These are phyloP conservation scores for Ceratobasidium sp. DNA, from an alignment of 1,284 basidiomycete species.

Conservation along the genomic window DNA sequence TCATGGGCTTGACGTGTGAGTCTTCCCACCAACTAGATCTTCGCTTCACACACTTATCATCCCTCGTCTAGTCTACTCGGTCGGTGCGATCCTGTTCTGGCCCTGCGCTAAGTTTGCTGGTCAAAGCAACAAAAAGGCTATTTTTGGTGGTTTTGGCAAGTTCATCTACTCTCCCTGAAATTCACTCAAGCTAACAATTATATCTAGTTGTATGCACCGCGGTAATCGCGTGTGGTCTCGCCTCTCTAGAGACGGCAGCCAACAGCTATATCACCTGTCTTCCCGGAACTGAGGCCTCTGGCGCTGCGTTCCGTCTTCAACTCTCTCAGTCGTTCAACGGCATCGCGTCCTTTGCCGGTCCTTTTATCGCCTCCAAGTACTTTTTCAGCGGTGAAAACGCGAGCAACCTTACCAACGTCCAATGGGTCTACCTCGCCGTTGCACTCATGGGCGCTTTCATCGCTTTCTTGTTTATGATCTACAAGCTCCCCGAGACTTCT, in stretches of 20 bases:
- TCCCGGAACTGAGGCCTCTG: constrained; percentile 69
- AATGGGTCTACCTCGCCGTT: constrained; percentile 66
- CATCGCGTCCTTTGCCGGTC: constrained; percentile 81
- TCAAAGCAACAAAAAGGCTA: constrained; percentile 55
- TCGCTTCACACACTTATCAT: constrained; percentile 72
- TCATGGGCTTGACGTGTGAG: constrained; percentile 46
- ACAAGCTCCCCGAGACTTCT: constrained; percentile 64
- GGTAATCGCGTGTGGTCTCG: constrained; percentile 75
- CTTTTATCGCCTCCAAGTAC: constrained; percentile 78
- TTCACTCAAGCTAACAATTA: constrained; percentile 49
- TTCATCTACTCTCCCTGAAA: constrained; percentile 50
- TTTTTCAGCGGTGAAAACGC: constrained; percentile 60
- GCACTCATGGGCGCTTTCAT: constrained; percentile 55
- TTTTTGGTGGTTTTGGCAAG: constrained; percentile 80
- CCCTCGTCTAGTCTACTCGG: constrained; percentile 64
- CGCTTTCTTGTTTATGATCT: constrained; percentile 60
- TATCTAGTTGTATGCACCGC: constrained; percentile 51
- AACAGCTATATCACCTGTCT: constrained; percentile 81
- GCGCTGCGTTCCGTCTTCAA: constrained; percentile 83
- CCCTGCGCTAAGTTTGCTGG: constrained; percentile 76
- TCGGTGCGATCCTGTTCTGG: constrained; percentile 83
- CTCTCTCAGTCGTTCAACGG: constrained; percentile 88
- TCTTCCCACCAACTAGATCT: constrained; percentile 17
- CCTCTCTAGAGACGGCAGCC: constrained; percentile 78
- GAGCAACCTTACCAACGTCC: constrained; percentile 60